Evolutionary conservation across 306 rosid species (phyloP), one percentile per base, ranked within the genome.

Genomic region (Ceratonia siliqua): DNA sequence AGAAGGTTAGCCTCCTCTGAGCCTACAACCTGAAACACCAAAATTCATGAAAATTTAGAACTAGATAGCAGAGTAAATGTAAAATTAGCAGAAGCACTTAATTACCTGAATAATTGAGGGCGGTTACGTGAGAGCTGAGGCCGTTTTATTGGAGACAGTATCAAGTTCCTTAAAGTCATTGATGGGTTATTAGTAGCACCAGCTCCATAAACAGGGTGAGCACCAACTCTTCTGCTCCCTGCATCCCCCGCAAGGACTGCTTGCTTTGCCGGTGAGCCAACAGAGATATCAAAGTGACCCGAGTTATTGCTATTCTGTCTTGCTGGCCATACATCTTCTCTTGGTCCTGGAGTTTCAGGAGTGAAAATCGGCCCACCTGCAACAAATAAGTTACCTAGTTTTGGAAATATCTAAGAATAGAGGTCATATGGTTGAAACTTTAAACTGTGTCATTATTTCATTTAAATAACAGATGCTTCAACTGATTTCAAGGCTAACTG

Each of bases 341-440:
- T 90, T 28, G 99, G 96, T 65, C 99, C 99, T 95, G 98, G 98
- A 81, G 99, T 95, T 62, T 83, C 87, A 74, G 99, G 99, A 87
- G 91, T 85, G 84, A 78, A 76, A 56, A 84, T 79, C 82, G 79
- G 82, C 82, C 88, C 82, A 85, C 85, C 99, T 95, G 98, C 92
- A 71, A 82, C 83, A 95, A 83, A 84, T 95, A 76, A 90, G 98
- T 95, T 84, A 90, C 84, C 88, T 87, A 82, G 82, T 75, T 92
- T 92, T 86, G 82, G 96, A 90, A 87, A 88, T 82, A 74, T 81
- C 50, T 83, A 87, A 83, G 48, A 58, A 73, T 70, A 45, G 32
- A 70, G 46, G 59, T 77, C 61, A 72, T 69, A 32, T 39, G 80
- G 28, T 52, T 21, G 39, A 39, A 56, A 22, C 54, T 52, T 21